These are phyloP conservation scores for Trametes coccinea DNA, from an alignment of 768 basidiomycete genomes.

Conservation along the genomic window DNA sequence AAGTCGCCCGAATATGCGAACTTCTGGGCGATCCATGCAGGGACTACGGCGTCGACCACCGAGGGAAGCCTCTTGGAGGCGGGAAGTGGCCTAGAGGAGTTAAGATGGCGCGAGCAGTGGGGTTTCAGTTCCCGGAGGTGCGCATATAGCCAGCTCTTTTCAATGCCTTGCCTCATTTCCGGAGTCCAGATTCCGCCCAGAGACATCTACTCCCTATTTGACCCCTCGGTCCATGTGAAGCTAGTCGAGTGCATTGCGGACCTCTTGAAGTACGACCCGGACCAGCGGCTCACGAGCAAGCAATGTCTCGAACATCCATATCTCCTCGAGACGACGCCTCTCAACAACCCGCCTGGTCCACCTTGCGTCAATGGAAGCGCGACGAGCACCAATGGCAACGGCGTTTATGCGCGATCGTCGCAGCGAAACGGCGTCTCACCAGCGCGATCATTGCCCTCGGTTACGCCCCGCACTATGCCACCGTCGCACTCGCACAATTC, in stretches of 20 bases:
- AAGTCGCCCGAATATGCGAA: constrained; percentile 87
- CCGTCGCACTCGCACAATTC: constrained; percentile 53
- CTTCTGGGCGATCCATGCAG: constrained; percentile 89
- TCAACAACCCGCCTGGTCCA: constrained; percentile 66
- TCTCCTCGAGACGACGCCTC: constrained; percentile 73
- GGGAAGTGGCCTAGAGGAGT: constrained; percentile 86
- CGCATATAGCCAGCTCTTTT: constrained; percentile 13
- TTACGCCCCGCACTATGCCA: constrained; percentile 45
- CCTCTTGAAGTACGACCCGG: constrained; percentile 90
- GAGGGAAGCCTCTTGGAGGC: constrained; percentile 74
- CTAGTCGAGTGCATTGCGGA: constrained; percentile 92
- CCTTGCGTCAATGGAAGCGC: constrained; percentile 26
- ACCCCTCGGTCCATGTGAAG: constrained; percentile 71
- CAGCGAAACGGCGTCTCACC: constrained; percentile 27
- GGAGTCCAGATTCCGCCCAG: constrained; percentile 57
- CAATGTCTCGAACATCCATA: constrained; percentile 91
- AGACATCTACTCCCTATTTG: constrained; percentile 74
- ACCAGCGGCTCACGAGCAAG: constrained; percentile 77
- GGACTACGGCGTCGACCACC: constrained; percentile 76
- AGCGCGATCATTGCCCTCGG: constrained; percentile 35
- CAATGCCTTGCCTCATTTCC: constrained; percentile 14
- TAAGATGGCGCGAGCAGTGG: constrained; percentile 82
- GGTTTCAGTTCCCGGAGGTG: constrained; percentile 90
- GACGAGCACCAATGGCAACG: constrained; percentile 15
- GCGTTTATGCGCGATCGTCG: constrained; percentile 4